Base-by-base conservation (phyloP, 305 asterid genomes). In the Rubia occidens region DNA sequence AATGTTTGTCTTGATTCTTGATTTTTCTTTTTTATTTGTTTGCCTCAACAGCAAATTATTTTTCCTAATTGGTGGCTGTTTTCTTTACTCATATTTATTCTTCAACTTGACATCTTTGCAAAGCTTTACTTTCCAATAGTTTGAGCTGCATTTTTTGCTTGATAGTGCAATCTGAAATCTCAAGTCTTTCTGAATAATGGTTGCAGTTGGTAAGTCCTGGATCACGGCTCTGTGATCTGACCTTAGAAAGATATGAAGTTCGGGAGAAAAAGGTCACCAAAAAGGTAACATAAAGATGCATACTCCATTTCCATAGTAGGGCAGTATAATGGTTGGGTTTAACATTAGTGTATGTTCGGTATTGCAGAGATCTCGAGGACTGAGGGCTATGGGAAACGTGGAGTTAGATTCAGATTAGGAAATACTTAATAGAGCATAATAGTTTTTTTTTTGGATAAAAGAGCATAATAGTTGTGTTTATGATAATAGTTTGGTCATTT, bases 181-280 rank as follows among this genome's bases (percentile, higher is more conserved):
- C 4, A 15, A 51, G 20, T 17, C 20, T 51, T 6, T 51, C 8
- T 15, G 18, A 51, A 17, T 51, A 15, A 8, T 58, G 69, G 9
- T 78, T 78, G 82, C 85, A 93, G 96, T 76, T 93, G 86, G 91
- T 93, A 8, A 83, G 95, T 77, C 98, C 98, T 21, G 97, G 98
- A 42, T 68, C 91, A 60, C 90, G 98, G 97, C 77, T 93, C n/a
- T 85, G 97, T 70, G 98, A 93, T 74, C 79, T 93, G 74, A 83
- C 97, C 10, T 81, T 93, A 40, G 98, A 93, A 71, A 81, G 98
- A 4, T 93, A 93, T 35, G 97, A 93, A 78, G 98, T 93, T 64
- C 76, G 96, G 66, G 98, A 93, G 82, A 93, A 93, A 82, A 93
- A 88, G 76, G 95, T 88, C 64, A 81, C 97, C 21, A 90, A 93